Evolutionary conservation across 1,139 yeast species (phyloP).

Genomic region (Hyphopichia khmerensis): DNA sequence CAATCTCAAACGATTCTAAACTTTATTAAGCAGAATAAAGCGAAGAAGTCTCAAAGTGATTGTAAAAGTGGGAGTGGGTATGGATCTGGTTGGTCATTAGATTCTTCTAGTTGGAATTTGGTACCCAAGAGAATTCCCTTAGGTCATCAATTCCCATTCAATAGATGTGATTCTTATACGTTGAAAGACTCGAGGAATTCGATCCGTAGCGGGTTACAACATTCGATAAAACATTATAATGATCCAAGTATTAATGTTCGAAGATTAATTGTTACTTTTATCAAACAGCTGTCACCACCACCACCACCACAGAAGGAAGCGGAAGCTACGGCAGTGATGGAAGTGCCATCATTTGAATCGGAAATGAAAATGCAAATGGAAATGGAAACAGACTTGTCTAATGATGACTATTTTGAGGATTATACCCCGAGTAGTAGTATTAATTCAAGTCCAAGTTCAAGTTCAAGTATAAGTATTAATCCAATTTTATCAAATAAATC

Average conservation of each 20-base stretch:
- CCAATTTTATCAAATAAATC: neutral
- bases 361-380: too few relatives aligned
- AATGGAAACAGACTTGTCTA: too few relatives aligned
- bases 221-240: conserved; percentile 1
- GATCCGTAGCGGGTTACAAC: neutral
- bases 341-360: too few relatives aligned
- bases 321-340: too few relatives aligned
- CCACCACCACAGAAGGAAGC: neutral
- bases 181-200: neutral
- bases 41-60: neutral
- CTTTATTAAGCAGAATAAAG: conserved; percentile 2
- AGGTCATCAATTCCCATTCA: conserved; percentile 4
- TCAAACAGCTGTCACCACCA: neutral
- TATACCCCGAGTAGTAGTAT: neutral
- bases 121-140: neutral
- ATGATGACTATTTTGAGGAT: neutral
- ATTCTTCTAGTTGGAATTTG: neutral
- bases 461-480: neutral
- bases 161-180: neutral
- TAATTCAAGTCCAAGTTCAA: neutral
- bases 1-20: conserved; percentile 1
- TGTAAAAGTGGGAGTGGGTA: neutral
- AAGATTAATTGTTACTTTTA: neutral
- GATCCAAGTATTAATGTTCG: neutral
- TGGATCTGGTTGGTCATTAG: neutral